Evolutionary conservation across 2,329 filamentous ascomycete species (phyloP), one percentile per base, ranked within the genome.

Genomic region (Botryosphaeria dothidea): DNA sequence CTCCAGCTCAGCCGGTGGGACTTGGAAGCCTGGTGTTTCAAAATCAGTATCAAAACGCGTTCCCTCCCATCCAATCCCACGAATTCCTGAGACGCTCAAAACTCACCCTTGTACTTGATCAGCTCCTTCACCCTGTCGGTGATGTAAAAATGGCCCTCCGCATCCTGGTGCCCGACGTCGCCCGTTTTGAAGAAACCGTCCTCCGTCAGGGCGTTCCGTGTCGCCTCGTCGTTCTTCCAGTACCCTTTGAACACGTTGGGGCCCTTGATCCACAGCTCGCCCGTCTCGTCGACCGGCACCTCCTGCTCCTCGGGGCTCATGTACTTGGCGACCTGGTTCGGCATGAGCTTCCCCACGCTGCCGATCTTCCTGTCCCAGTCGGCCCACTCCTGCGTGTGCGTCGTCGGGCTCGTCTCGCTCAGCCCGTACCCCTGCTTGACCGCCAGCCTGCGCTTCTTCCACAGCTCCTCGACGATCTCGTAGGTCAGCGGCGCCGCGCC

Each of bases 391-490:
- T 93, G 92, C 9, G 87, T 86, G 70, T 92, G 89, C 0, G 92
- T 91, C 1, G 88, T 90, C 0, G 93, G 93, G 27, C 89, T 89
- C 15, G 92, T 96, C 80, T 98, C 94, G 4, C 89, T 92, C 4
- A 98, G 84, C 0, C 94, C 94, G 73, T 97, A 98, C 19, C 92
- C 93, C 79, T 98, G 94, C 82, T 97, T 97, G 67, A 97, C 88
- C 2, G 90, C 89, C 21, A 96, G 83, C 60, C 88, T 88, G 66
- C 95, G 86, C 7, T 93, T 87, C 21, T 85, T 78, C 82, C 92
- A 91, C 3, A 95, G 86, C 8, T 87, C 85, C 64, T 92, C 87
- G 1, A 94, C 90, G 2, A 98, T 85, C 68, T 97, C 92, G 34
- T 83, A 81, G 0, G 92, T 94, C 45, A 97, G 81, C 0, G 94